Base-by-base conservation (phyloP, 2,329 filamentous ascomycete species). In the Bipolaris bicolor region DNA sequence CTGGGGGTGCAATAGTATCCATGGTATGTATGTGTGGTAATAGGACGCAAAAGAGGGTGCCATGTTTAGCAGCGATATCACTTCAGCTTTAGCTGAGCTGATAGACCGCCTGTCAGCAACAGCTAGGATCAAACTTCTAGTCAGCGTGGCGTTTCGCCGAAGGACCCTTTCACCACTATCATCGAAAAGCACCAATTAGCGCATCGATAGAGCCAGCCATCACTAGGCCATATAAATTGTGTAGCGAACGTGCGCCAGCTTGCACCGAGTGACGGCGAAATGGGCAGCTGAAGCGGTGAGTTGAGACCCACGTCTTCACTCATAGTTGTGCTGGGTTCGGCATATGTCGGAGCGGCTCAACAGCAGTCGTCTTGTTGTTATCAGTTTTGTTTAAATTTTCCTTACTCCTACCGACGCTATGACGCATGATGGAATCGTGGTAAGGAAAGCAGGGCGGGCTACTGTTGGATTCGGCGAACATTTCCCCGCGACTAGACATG, bases 1-100 rank as follows among this genome's bases (percentile, higher is more conserved):
- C 33, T 13, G 67, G 62, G 5, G 49, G 58, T 3, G 66, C 48
- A 40, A 64, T 46, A 15, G 48, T 15, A 46, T 52, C 57, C 45
- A 67, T 61, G 50, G 26, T 44, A 26, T 20, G 26, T 44, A 26
- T 20, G 1, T n/a, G 41, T n/a, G 18, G 34, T 41, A 47, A 29
- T 18, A 41, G 16, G 10, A 46, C 58, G 47, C 11, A 34, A 20
- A 43, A 2, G 31, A 11, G n/a, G 22, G 9, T 15, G 50, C 11
- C 34, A 43, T 10, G 10, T 24, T 7, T 52, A 34, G 22, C 16
- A 16, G 34, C n/a, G 54, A 45, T 37, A 31, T 49, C 37, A 18
- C 33, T 7, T 48, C 39, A 44, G 33, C 29, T 57, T 50, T 50
- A 57, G 48, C 18, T 48, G 24, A 10, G 47, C 48, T 55, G 43